These are phyloP conservation scores for Glycine tomentella DNA, from an alignment of 306 rosid genomes.

Conservation along the genomic window DNA sequence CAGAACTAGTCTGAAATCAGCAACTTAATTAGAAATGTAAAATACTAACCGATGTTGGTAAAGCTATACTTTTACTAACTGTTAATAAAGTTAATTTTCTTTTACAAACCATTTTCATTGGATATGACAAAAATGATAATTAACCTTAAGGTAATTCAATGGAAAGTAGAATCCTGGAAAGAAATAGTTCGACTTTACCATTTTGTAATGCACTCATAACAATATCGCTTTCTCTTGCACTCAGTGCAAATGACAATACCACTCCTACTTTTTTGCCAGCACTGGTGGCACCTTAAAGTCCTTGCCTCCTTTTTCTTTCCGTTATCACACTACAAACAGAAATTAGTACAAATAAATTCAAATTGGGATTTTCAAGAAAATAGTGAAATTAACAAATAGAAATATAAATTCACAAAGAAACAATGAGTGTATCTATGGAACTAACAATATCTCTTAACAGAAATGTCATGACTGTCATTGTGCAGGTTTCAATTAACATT, in stretches of 20 bases:
- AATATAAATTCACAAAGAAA: conserved; percentile 29
- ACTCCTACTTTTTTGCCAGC: conserved; percentile 55
- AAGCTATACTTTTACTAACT: conserved; percentile 17
- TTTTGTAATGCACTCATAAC: conserved; percentile 67
- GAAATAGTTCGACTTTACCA: conserved; percentile 54
- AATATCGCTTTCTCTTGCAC: conserved; percentile 68
- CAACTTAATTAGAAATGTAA: conserved; percentile 33
- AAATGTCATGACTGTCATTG: conserved; percentile 18
- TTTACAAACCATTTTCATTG: conserved; percentile 10
- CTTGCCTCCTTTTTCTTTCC: conserved; percentile 41
- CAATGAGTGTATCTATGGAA: conserved; percentile 10
- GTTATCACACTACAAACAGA: conserved; percentile 53
- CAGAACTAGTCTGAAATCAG: conserved; percentile 26
- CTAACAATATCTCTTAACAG: conserved; percentile 13
- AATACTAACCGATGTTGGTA: conserved; percentile 24
- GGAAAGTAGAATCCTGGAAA: conserved; percentile 1
- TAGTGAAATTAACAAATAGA: conserved; percentile 28
- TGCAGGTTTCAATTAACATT: background rate
- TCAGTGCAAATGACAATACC: conserved; percentile 53
- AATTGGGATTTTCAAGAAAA: conserved; percentile 12
- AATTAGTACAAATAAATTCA: conserved; percentile 31
- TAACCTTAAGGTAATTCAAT: conserved; percentile 25
- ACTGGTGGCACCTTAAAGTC: conserved; percentile 68
- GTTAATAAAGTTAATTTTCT: conserved; percentile 9
- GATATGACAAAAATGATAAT: conserved; percentile 15